Conservation (phyloP, 1,284 basidiomycete species). For the Sporisorium graminicola region DNA sequence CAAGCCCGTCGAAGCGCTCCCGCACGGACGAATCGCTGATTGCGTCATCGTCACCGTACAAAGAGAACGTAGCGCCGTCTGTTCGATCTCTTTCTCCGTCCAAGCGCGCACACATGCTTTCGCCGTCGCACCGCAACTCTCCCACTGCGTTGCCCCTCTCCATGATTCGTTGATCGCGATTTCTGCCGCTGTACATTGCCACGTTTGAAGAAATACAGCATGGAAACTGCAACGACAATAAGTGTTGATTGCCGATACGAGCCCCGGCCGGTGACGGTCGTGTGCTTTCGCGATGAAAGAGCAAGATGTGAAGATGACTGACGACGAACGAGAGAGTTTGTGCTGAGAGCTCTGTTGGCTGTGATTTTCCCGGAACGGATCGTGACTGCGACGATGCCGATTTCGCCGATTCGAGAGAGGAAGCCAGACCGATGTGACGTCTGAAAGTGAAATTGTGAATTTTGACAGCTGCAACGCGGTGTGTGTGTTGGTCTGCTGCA, state of each 20-base stretch:
- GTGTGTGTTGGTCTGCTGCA: slow-evolving; percentile 19
- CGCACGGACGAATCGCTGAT: slow-evolving; percentile 4
- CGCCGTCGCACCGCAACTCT: slow-evolving; percentile 18
- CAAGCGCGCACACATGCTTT: slow-evolving; percentile 27
- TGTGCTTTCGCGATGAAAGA: neutral
- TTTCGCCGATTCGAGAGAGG: slow-evolving; percentile 22
- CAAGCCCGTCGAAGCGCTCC: slow-evolving; percentile 30
- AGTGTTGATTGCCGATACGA: neutral
- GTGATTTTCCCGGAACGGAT: slow-evolving; percentile 7
- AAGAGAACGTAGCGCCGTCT: slow-evolving; percentile 32
- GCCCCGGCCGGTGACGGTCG: neutral
- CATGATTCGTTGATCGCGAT: slow-evolving; percentile 19
- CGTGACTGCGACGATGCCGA: neutral
- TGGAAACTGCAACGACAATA: neutral
- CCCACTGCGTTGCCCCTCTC: slow-evolving; percentile 37
- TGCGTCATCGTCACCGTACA: slow-evolving; percentile 15
- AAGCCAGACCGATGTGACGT: slow-evolving; percentile 34
- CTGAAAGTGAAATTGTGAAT: slow-evolving; percentile 11
- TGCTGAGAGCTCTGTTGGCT: neutral
- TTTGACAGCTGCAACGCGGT: slow-evolving; percentile 7
- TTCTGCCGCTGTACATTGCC: neutral
- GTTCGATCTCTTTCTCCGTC: slow-evolving; percentile 19
- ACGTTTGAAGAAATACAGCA: neutral
- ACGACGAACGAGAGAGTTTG: neutral
- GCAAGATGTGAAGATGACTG: neutral